phyloP scores from a whole-genome alignment of 768 basidiomycete species.

The Lactarius indigo region DNA sequence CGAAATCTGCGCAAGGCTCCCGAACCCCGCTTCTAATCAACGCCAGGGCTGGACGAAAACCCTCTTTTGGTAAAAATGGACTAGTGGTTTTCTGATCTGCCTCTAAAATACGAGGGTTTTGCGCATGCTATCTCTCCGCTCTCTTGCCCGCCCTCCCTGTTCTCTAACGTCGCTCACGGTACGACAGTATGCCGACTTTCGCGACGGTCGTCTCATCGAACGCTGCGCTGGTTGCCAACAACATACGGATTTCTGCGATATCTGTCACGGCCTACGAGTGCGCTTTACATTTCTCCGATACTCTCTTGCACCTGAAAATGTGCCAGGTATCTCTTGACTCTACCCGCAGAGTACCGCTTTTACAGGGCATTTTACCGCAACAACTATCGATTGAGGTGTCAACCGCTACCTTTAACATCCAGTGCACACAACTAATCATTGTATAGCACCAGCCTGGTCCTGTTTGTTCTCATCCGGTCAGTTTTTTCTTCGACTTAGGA shows the following conservation, averaged over 20 bases:
- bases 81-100: background rate
- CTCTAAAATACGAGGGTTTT: background rate
- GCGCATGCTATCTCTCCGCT: background rate
- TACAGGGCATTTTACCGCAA: slow-evolving; percentile 6
- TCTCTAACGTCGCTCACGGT: background rate
- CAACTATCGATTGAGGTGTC: background rate
- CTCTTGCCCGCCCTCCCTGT: background rate
- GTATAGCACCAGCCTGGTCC: slow-evolving; percentile 4
- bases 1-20: background rate
- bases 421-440: background rate
- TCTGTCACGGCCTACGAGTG: slow-evolving; percentile 14
- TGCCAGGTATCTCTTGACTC: slow-evolving; percentile 17
- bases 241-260: slow-evolving; percentile 9
- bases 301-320: background rate
- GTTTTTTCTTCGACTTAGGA: background rate
- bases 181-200: background rate
- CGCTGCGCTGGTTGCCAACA: background rate
- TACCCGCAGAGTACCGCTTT: slow-evolving; percentile 20
- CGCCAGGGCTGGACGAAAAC: background rate
- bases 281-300: background rate
- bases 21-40: too few relatives aligned
- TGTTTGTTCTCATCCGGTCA: slow-evolving; percentile 14
- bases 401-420: too few relatives aligned
- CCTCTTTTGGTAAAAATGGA: background rate
- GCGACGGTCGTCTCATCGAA: background rate